Percentiles rank a stretch among this genome's conserved stretches.
These are phyloP conservation scores for Aspergillus sp. DNA, from an alignment of 2,329 filamentous ascomycete genomes.

Conservation along the genomic window DNA sequence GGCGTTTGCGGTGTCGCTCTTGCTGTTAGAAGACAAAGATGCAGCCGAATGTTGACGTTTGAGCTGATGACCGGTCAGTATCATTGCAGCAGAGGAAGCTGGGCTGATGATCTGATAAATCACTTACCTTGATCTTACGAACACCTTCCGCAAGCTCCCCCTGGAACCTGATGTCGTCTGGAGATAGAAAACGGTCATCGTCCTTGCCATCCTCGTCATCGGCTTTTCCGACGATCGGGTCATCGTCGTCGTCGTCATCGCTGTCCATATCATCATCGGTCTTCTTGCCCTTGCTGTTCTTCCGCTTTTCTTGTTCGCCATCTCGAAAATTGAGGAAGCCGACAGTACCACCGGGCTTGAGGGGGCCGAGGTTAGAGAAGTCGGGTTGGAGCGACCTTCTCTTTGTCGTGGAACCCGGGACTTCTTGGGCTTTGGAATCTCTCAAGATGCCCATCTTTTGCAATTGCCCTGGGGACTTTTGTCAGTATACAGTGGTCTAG, in stretches of 20 bases:
- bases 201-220: constrained; percentile 49
- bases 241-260: constrained; percentile 64
- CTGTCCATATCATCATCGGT: constrained; percentile 63
- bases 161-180: constrained; percentile 53
- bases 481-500: not conserved
- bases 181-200: constrained; percentile 44
- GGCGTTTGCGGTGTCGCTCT: constrained; percentile 28
- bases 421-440: constrained; percentile 53
- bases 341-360: constrained; percentile 79
- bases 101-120: constrained; percentile 1
- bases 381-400: constrained; percentile 75
- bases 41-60: constrained; percentile 60
- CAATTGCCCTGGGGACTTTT: constrained; percentile 61
- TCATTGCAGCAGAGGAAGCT: not conserved
- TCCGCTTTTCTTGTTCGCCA: constrained; percentile 44
- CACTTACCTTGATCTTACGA: constrained; percentile 55
- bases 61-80: constrained; percentile 38
- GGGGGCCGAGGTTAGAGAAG: constrained; percentile 72
- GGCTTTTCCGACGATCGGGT: constrained; percentile 53
- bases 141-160: constrained; percentile 57
- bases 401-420: constrained; percentile 53
- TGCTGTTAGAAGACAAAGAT: constrained; percentile 35
- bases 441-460: constrained; percentile 90
- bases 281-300: constrained; percentile 55
- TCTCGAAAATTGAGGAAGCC: constrained; percentile 87